These are phyloP conservation scores for Trichoderma koningiopsis DNA, from an alignment of 2,329 filamentous ascomycete species.

Conservation along the genomic window DNA sequence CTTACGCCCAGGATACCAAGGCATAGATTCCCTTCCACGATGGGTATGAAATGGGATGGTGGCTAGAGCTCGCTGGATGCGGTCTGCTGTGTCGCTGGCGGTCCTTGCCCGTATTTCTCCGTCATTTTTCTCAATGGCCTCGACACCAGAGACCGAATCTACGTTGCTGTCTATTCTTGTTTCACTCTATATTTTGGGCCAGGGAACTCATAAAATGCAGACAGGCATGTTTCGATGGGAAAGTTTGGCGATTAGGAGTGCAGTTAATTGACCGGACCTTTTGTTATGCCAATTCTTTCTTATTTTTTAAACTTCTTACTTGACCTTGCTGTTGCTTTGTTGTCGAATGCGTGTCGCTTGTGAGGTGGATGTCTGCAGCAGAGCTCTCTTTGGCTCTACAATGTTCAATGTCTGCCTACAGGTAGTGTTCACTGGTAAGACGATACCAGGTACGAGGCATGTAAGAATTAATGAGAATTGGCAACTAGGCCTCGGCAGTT, in stretches of 20 bases:
- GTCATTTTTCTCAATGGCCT: constrained; percentile 26
- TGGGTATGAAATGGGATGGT: constrained; percentile 7
- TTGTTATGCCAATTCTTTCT: constrained; percentile 19
- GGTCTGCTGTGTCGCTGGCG: constrained; percentile 7
- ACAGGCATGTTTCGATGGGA: constrained; percentile 50
- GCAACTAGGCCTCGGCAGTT: not conserved
- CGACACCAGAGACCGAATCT: constrained; percentile 30
- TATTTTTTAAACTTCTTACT: not conserved
- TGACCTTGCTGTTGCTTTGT: not conserved
- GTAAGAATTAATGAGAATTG: not conserved
- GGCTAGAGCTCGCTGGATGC: constrained; percentile 13
- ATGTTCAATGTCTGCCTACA: not conserved
- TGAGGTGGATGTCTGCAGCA: not conserved
- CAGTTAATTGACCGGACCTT: constrained; percentile 44
- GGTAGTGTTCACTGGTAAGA: not conserved
- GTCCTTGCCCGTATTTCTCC: constrained; percentile 10
- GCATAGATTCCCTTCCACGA: constrained; percentile 5
- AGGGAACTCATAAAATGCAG: constrained; percentile 42
- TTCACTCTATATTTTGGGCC: constrained; percentile 38
- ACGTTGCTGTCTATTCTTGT: constrained; percentile 28
- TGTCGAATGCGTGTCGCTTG: not conserved
- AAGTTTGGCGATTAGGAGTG: constrained; percentile 55
- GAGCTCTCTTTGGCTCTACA: not conserved
- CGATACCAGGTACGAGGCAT: not conserved
- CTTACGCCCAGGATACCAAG: not conserved